Conservation (phyloP, 345 rosid genomes). For the Citropsis articulata region DNA sequence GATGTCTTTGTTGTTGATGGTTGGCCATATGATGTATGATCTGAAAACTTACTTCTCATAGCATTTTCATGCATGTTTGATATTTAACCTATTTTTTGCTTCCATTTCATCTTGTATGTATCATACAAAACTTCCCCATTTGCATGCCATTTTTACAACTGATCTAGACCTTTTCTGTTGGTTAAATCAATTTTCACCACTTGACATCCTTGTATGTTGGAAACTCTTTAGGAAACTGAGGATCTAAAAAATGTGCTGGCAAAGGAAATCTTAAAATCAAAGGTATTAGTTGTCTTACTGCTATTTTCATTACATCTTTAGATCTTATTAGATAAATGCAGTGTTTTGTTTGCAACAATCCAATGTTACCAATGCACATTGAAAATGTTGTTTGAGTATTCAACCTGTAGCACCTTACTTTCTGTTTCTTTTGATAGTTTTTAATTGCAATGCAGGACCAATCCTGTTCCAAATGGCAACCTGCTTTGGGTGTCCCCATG, state of each 20-base stretch:
- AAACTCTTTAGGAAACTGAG: conserved; percentile 57
- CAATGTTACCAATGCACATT: background rate
- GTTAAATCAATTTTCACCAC: conserved; percentile 5
- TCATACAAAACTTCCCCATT: background rate
- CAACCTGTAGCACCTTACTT: conserved; percentile 1
- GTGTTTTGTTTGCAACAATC: background rate
- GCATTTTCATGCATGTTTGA: background rate
- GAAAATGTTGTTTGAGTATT: background rate
- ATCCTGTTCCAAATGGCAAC: conserved; percentile 37
- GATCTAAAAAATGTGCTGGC: conserved; percentile 65
- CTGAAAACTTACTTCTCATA: background rate
- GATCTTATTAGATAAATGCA: background rate
- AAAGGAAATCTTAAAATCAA: conserved; percentile 66
- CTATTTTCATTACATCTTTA: background rate
- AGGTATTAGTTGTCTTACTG: conserved; percentile 46
- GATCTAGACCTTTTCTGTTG: conserved; percentile 8
- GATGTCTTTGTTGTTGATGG: conserved; percentile 98
- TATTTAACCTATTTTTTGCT: background rate
- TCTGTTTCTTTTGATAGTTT: conserved; percentile 27
- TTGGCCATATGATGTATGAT: conserved; percentile 79
- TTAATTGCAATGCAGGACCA: conserved; percentile 55
- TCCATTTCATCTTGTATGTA: background rate
- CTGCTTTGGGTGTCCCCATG: conserved; percentile 36
- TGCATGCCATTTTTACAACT: background rate
- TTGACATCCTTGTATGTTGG: conserved; percentile 22